Evolutionary conservation across 2,329 filamentous ascomycete genomes (phyloP), one percentile per base, ranked within the genome.

Genomic region (Sporothrix euskadiensis): DNA sequence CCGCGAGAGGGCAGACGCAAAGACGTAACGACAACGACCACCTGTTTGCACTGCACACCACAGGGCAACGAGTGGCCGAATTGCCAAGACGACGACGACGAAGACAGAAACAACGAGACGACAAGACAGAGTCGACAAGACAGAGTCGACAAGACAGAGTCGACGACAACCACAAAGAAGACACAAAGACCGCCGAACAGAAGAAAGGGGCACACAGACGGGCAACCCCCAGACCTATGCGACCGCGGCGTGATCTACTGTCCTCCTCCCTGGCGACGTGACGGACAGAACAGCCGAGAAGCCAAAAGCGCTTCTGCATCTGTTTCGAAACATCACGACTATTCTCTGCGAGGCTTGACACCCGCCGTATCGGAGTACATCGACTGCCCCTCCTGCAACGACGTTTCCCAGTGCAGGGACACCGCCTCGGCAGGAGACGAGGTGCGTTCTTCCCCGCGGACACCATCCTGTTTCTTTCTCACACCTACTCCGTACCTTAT

Each of bases 301-400:
- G 30, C 9, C 32, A 12, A 8, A 19, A 69, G 66, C 66, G 44
- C 41, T 56, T 69, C 66, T 54, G 66, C 44, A 49, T 63, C 41
- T 44, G 71, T 41, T 47, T 73, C 52, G 71, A 69, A 47, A 35
- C 44, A 73, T 73, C 71, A 61, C 71, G 71, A 73, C 52, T 49
- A 59, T 69, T 49, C 3, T 16, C 14, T 12, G 44, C 12, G 44
- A 49, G 35, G 35, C 35, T 35, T 35, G 56, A 39, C 61, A 35
- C 8, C 35, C 35, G 8, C 35, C 35, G 35, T 35, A 26, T 26
- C 47, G n/a, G 30, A 47, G 41, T 47, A 49, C 65, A 69, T 26
- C 52, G n/a, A 39, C n/a, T 39, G n/a, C 19, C 9, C 49, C n/a
- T 47, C 65, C n/a, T 19, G 52, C 30, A 16, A 41, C 69, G 22